Percentiles rank a stretch among this genome's conserved stretches.
Evolutionary conservation across 495 filamentous ascomycete genomes (phyloP).

Genomic region (Penicillium coprophilum): DNA sequence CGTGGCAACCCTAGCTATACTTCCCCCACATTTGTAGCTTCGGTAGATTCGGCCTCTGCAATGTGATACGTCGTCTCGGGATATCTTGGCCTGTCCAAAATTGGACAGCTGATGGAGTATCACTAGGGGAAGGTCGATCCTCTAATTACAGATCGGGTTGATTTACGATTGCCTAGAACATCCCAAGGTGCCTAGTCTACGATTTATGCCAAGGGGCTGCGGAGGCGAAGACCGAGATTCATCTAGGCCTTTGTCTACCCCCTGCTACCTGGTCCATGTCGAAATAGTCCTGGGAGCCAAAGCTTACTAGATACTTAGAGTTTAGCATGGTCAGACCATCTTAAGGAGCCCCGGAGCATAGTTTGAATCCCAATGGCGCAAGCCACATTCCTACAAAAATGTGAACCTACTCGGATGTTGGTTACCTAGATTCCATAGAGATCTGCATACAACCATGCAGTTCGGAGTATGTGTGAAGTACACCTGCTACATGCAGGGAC

Average conservation of each 20-base stretch:
- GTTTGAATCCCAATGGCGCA: conserved; percentile 19
- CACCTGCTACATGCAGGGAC: conserved; percentile 12
- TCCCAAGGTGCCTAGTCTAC: background rate
- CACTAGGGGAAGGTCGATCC: background rate
- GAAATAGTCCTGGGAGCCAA: background rate
- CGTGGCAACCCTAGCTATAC: conserved; percentile 6
- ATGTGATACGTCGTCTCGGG: background rate
- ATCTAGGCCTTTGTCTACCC: background rate
- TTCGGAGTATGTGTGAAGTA: conserved; percentile 6
- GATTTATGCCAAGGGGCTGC: background rate
- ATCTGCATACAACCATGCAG: conserved; percentile 11
- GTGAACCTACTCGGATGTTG: conserved; percentile 5
- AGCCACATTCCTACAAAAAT: conserved; percentile 14
- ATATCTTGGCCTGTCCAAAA: background rate
- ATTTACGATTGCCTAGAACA: background rate
- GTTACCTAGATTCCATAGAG: conserved; percentile 9
- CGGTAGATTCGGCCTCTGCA: background rate
- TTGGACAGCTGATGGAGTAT: background rate
- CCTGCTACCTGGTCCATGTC: background rate
- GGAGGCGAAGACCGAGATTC: background rate
- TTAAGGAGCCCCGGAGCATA: conserved; percentile 13
- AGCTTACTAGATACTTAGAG: conserved; percentile 1
- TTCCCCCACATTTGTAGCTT: conserved; percentile 6
- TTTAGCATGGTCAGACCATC: conserved; percentile 7
- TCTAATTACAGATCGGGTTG: background rate